Conservation (phyloP, 2,329 filamentous ascomycete genomes). For the Phoma sp. region DNA sequence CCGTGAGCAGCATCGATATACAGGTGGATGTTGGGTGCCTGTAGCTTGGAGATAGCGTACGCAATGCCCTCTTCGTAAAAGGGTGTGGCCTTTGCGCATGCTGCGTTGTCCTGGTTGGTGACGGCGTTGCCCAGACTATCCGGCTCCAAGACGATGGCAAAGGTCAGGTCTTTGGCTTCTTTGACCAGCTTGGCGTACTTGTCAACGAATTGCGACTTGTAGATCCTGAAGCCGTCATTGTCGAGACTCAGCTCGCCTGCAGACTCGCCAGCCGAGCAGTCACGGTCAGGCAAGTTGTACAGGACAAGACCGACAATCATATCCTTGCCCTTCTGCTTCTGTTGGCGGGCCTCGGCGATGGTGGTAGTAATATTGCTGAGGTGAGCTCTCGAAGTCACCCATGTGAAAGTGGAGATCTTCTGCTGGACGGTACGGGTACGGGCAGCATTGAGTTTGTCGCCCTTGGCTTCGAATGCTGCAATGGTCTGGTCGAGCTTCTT, state of each 20-base stretch:
- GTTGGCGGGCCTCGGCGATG: constrained; percentile 31
- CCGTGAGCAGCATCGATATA: constrained; percentile 41
- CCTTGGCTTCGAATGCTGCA: constrained; percentile 27
- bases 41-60: constrained; percentile 37
- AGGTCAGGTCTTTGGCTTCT: constrained; percentile 33
- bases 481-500: constrained; percentile 38
- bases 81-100: constrained; percentile 31
- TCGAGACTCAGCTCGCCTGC: constrained; percentile 79
- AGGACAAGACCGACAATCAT: constrained; percentile 64
- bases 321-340: constrained; percentile 24
- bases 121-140: constrained; percentile 37
- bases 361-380: constrained; percentile 27
- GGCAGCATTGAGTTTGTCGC: constrained; percentile 34
- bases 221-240: constrained; percentile 30
- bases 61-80: constrained; percentile 39
- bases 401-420: constrained; percentile 36
- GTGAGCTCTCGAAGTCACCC: constrained; percentile 31
- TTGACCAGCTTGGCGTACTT: constrained; percentile 32
- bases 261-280: constrained; percentile 80
- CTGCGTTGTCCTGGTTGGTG: constrained; percentile 33
- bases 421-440: constrained; percentile 35
- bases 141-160: constrained; percentile 39
- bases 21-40: constrained; percentile 35
- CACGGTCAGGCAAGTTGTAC: constrained; percentile 92
- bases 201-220: constrained; percentile 40